Conservation (phyloP, 2,329 filamentous ascomycete genomes). For the Hymenoscyphus scutula region DNA sequence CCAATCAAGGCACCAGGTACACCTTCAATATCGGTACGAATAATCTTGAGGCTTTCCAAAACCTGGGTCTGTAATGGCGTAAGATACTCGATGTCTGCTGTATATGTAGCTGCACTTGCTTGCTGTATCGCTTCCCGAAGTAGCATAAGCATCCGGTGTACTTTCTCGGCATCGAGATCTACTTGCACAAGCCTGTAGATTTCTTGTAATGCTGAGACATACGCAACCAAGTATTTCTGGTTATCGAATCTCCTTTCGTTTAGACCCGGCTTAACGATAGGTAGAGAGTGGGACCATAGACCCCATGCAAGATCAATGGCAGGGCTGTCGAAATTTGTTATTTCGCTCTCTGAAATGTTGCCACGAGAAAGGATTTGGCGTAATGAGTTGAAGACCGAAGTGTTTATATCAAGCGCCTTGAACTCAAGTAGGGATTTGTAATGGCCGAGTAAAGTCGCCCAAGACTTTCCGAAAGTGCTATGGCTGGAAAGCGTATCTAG, state of each 20-base stretch:
- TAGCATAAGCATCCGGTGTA: conserved; percentile 67
- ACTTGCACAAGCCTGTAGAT: conserved; percentile 73
- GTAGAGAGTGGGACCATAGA: conserved; percentile 67
- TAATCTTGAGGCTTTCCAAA: conserved; percentile 63
- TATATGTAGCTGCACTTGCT: conserved; percentile 65
- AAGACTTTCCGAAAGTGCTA: conserved; percentile 66
- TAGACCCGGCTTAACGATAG: conserved; percentile 44
- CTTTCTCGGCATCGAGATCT: conserved; percentile 59
- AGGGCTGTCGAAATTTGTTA: conserved; percentile 32
- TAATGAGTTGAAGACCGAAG: conserved; percentile 67
- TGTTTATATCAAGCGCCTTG: conserved; percentile 66
- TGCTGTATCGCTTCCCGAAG: conserved; percentile 69
- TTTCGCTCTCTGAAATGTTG: conserved; percentile 44
- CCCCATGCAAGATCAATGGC: conserved; percentile 65
- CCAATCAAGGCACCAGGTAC: conserved; percentile 67
- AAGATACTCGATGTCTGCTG: conserved; percentile 68
- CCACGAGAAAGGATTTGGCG: conserved; percentile 55
- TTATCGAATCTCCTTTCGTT: conserved; percentile 57
- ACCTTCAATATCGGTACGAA: conserved; percentile 63
- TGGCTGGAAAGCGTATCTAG: conserved; percentile 69
- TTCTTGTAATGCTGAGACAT: conserved; percentile 71
- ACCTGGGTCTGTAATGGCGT: conserved; percentile 72
- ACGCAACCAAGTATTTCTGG: conserved; percentile 82
- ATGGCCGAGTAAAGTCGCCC: conserved; percentile 70
- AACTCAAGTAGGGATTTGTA: conserved; percentile 64